Conservation (phyloP, 108 stramenopile genomes). For the Skeletonema menzelii region DNA sequence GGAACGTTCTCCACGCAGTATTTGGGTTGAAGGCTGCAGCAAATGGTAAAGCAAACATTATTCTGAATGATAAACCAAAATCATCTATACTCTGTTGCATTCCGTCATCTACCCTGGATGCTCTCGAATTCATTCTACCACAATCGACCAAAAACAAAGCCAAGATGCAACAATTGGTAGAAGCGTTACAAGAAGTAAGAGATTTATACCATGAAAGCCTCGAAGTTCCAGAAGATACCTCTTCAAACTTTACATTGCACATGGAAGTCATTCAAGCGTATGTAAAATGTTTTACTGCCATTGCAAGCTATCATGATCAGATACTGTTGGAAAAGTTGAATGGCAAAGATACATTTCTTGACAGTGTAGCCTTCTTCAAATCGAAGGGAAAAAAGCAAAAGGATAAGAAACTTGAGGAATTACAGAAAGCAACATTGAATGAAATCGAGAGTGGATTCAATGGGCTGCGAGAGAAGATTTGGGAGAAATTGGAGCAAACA, state of each 20-base stretch:
- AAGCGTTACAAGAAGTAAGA: conserved; percentile 15
- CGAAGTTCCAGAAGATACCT: background rate
- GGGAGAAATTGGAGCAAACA: conserved; percentile 9
- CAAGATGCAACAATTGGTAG: conserved; percentile 8
- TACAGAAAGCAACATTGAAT: conserved; percentile 9
- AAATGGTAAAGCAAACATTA: conserved; percentile 14
- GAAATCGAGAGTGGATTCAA: conserved; percentile 17
- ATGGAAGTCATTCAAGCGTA: conserved; percentile 24
- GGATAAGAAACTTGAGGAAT: conserved; percentile 4
- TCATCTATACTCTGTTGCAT: conserved; percentile 23
- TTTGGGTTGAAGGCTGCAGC: conserved; percentile 33
- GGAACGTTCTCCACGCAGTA: conserved; percentile 40
- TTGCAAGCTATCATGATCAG: conserved; percentile 29
- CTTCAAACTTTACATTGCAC: background rate
- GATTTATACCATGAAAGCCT: conserved; percentile 9
- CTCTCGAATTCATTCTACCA: conserved; percentile 6
- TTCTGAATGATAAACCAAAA: conserved; percentile 1
- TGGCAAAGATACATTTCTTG: background rate
- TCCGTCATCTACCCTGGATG: background rate
- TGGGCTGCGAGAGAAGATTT: conserved; percentile 12
- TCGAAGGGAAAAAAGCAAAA: conserved; percentile 4
- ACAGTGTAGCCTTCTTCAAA: conserved; percentile 3
- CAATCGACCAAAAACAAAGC: background rate
- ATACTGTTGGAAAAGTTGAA: background rate
- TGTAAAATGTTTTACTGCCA: conserved; percentile 21